Evolutionary conservation across 2,329 filamentous ascomycete genomes (phyloP).

Genomic region (Penicillium sp.): DNA sequence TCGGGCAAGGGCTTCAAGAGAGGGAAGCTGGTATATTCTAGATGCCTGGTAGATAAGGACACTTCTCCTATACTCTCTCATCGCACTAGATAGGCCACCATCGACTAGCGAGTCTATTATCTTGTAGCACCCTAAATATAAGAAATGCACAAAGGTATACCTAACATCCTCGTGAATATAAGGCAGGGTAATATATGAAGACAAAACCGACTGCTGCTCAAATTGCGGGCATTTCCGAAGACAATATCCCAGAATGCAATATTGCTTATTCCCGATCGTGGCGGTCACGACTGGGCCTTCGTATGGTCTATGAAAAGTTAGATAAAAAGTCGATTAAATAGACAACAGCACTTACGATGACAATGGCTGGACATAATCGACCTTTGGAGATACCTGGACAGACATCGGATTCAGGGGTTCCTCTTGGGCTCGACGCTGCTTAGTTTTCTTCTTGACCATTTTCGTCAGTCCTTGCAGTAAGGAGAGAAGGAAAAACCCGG

Average conservation of each 20-base stretch:
- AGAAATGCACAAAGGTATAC: slow-evolving; percentile 16
- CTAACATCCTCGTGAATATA: slow-evolving; percentile 22
- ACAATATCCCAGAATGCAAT: neutral
- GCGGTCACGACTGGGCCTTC: neutral
- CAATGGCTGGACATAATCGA: slow-evolving; percentile 1
- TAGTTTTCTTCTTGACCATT: neutral
- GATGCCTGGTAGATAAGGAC: slow-evolving; percentile 14
- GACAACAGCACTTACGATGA: neutral
- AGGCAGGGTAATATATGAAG: neutral
- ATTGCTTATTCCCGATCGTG: neutral
- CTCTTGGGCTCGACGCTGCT: neutral
- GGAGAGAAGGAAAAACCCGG: neutral
- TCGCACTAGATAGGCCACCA: neutral
- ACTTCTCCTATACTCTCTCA: slow-evolving; percentile 12
- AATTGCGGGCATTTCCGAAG: slow-evolving; percentile 1
- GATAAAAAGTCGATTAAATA: neutral
- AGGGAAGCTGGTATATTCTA: slow-evolving; percentile 6
- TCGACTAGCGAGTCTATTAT: slow-evolving; percentile 4
- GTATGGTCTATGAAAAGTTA: neutral
- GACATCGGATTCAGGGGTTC: neutral
- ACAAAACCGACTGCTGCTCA: neutral
- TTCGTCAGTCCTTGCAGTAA: neutral
- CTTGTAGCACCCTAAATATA: slow-evolving; percentile 13
- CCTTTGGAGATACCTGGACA: neutral
- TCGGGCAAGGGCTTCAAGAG: slow-evolving; percentile 5